These are phyloP conservation scores for Penicillium fimorum DNA, from an alignment of 495 filamentous ascomycete species.

Conservation along the genomic window DNA sequence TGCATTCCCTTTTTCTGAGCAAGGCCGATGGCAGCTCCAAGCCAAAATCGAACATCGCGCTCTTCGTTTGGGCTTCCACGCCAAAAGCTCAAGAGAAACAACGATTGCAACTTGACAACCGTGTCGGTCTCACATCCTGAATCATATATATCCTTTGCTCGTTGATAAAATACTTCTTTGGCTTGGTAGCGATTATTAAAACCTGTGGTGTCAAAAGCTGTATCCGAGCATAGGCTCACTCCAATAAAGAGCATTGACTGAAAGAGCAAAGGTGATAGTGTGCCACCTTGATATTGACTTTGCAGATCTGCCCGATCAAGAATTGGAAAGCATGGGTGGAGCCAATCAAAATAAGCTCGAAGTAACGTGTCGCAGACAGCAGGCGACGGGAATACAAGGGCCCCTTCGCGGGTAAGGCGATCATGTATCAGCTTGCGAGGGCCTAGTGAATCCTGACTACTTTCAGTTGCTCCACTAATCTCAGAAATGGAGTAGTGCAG, in stretches of 20 bases:
- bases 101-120: constrained; percentile 34
- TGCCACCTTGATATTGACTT: constrained; percentile 27
- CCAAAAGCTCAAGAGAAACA: constrained; percentile 50
- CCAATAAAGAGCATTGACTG: constrained; percentile 47
- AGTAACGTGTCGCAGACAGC: constrained; percentile 33
- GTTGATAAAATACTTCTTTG: constrained; percentile 41
- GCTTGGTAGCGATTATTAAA: constrained; percentile 38
- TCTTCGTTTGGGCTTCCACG: constrained; percentile 40
- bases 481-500: constrained; percentile 39
- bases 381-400: constrained; percentile 36
- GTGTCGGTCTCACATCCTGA: constrained; percentile 43
- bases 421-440: constrained; percentile 22
- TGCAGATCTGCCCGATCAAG: constrained; percentile 32
- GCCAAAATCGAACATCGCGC: constrained; percentile 44
- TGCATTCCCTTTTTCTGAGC: constrained; percentile 49
- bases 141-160: constrained; percentile 45
- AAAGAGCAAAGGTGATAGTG: constrained; percentile 38
- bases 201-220: constrained; percentile 27
- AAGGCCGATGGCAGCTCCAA: constrained; percentile 39
- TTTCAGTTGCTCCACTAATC: constrained; percentile 12
- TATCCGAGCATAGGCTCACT: constrained; percentile 41
- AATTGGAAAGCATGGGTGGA: constrained; percentile 47
- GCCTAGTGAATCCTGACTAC: constrained; percentile 14
- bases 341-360: constrained; percentile 45
- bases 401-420: constrained; percentile 35